These are phyloP conservation scores for Dactylellina parvicollis DNA, from an alignment of 2,329 filamentous ascomycete species.

Conservation along the genomic window DNA sequence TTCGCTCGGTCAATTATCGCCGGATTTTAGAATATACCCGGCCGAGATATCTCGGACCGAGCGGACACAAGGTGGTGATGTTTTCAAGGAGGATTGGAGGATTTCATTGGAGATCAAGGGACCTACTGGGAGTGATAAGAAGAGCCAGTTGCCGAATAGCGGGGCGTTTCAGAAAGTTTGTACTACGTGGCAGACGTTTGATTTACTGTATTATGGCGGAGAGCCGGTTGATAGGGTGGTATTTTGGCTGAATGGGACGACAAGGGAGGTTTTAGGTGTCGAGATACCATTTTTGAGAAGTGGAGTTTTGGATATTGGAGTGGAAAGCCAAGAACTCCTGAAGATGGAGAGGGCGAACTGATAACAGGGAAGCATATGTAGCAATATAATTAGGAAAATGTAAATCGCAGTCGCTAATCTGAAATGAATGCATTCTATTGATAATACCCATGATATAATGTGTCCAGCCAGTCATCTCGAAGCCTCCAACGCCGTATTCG, in stretches of 20 bases:
- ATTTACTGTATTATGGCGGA: conserved; percentile 49
- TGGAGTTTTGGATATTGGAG: neutral
- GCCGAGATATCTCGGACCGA: conserved; percentile 21
- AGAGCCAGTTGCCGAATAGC: conserved; percentile 25
- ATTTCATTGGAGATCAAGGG: conserved; percentile 34
- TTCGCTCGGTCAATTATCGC: conserved; percentile 3
- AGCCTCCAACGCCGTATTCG: conserved; percentile 8
- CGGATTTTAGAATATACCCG: conserved; percentile 54
- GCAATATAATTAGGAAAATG: neutral
- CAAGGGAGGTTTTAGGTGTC: conserved; percentile 16
- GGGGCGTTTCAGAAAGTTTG: conserved; percentile 28
- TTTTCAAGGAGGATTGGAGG: conserved; percentile 53
- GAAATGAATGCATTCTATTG: neutral
- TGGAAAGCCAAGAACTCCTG: neutral
- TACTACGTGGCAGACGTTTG: conserved; percentile 36
- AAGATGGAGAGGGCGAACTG: conserved; percentile 33
- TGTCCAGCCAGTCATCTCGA: neutral
- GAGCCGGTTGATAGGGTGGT: conserved; percentile 46
- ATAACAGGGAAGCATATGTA: too few relatives aligned
- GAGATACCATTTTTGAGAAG: conserved; percentile 33
- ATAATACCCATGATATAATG: conserved; percentile 5
- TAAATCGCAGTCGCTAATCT: neutral
- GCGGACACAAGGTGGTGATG: neutral
- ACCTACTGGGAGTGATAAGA: conserved; percentile 4
- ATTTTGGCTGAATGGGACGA: conserved; percentile 39